Conservation (phyloP, 1,284 basidiomycete genomes). For the Phellopilus nigrolimitatus region DNA sequence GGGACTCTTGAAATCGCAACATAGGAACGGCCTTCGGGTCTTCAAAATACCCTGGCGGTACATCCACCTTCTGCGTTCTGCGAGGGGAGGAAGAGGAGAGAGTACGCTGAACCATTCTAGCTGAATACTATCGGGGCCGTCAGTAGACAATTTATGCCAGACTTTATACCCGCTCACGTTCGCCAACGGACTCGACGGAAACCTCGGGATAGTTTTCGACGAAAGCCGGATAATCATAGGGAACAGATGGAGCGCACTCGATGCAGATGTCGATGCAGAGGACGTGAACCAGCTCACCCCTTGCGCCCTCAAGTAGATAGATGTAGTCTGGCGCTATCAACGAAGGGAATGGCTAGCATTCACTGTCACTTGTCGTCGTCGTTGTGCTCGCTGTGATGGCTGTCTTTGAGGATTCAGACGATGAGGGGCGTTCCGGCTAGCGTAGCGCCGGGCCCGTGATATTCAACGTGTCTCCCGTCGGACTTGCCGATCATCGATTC, state of each 20-base stretch:
- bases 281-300: neutral
- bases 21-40: constrained; percentile 59
- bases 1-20: constrained; percentile 74
- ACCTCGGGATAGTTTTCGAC: neutral
- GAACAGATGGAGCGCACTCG: neutral
- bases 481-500: neutral
- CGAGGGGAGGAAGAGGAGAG: constrained; percentile 9
- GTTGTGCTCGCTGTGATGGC: too few relatives aligned
- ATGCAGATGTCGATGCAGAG: neutral
- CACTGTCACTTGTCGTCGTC: neutral
- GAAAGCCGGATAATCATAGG: constrained; percentile 11
- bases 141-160: neutral
- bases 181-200: neutral
- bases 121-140: neutral
- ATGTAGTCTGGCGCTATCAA: neutral
- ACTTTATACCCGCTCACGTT: constrained; percentile 3
- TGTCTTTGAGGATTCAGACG: neutral
- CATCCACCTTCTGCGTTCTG: constrained; percentile 25
- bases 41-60: constrained; percentile 39
- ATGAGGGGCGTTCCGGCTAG: neutral
- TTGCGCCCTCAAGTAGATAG: neutral
- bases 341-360: neutral
- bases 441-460: neutral
- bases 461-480: too few relatives aligned
- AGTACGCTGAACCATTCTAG: constrained; percentile 12